A percentile compares a stretch with the other conserved stretches of the same genome.
Evolutionary conservation across 2,329 filamentous ascomycete species (phyloP).

Genomic region (Venturia carpophila): DNA sequence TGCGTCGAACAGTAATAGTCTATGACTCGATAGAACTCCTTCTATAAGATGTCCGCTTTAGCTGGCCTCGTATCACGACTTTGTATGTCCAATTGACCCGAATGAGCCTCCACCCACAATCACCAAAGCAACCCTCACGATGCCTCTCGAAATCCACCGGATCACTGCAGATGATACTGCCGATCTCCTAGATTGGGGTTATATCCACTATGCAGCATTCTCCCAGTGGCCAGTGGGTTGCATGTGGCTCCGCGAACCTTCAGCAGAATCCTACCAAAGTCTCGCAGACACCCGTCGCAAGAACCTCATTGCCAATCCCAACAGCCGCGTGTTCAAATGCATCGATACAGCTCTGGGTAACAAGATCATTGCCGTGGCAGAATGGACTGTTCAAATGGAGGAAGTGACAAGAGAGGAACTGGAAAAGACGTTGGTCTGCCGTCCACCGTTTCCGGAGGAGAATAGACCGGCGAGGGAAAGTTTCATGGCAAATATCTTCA

Average conservation of each 20-base stretch:
- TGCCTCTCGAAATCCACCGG: slow-evolving; percentile 31
- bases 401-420: slow-evolving; percentile 29
- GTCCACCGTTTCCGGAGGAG: slow-evolving; percentile 24
- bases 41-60: background rate
- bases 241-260: slow-evolving; percentile 25
- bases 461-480: slow-evolving; percentile 24
- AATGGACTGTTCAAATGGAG: slow-evolving; percentile 31
- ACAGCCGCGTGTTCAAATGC: slow-evolving; percentile 20
- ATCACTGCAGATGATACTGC: slow-evolving; percentile 21
- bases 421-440: slow-evolving; percentile 24
- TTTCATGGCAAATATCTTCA: slow-evolving; percentile 26
- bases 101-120: background rate
- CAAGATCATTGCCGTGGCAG: slow-evolving; percentile 30
- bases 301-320: background rate
- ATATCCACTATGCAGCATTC: slow-evolving; percentile 28
- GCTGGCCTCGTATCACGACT: background rate
- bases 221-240: slow-evolving; percentile 2
- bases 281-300: slow-evolving; percentile 13
- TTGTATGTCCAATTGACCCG: background rate
- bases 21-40: background rate
- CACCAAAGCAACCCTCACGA: slow-evolving; percentile 17
- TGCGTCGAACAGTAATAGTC: background rate
- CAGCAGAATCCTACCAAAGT: slow-evolving; percentile 16
- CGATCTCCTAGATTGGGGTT: slow-evolving; percentile 27
- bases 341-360: slow-evolving; percentile 28